Base-by-base conservation (phyloP, 2,329 filamentous ascomycete genomes). In the Hypoxylon sp. region DNA sequence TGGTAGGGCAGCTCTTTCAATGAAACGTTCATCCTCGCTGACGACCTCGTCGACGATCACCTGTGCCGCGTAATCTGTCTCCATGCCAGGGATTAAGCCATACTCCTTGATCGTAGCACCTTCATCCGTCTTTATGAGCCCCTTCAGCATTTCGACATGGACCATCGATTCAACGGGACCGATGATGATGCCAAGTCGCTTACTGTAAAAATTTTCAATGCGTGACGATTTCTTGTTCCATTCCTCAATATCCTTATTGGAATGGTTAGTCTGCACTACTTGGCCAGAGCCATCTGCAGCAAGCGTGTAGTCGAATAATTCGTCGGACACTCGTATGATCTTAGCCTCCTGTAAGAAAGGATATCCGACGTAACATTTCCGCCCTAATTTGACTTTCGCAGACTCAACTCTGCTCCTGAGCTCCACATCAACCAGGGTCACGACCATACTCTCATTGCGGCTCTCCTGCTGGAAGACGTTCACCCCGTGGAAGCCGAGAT, bases 391-490 rank as follows among this genome's bases (percentile, higher is more conserved):
- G 54, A 84, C 82, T 78, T 94, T 93, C 61, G 94, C 94, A 60
- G 88, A 83, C 72, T 92, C 90, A 22, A 90, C 85, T 70, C 88
- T 92, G 52, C 91, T 90, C 37, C 91, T 90, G 64, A 83, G 81
- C 70, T 94, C 93, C 0, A 92, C 88, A 39, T 93, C 91, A 33
- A 90, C 86, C 54, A 99, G 84, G 1, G 93, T 97, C 63, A 98
- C 87, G 24, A 98, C 89, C 90, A 98, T 94, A 80, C 95, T 99
- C 80, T 98, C 94, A 77, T 98, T 98, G 54, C 94, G 91, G 78
- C 94, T 98, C 73, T 98, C 96, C 74, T 95, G 90, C 78, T 97
- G 94, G 83, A 99, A 99, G 35, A 99, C 94, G 70, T 91, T 96
- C 68, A 99, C 93, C 2, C 94, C 94, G 72, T 97, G 93, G 79